These are phyloP conservation scores for Sporobolomyces phaffii DNA, from an alignment of 768 basidiomycete genomes.

Conservation along the genomic window DNA sequence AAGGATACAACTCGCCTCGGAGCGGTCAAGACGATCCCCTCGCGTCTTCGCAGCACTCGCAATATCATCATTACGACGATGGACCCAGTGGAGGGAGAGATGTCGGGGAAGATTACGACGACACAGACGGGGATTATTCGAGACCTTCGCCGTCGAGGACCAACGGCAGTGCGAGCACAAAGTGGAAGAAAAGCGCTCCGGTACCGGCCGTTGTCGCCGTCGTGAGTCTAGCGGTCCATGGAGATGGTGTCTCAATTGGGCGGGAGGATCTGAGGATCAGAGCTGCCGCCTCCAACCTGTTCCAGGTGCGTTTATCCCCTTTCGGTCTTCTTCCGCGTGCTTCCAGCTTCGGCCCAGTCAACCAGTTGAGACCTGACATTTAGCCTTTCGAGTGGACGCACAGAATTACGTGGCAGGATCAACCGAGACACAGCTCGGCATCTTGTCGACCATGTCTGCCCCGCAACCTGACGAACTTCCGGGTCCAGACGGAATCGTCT, in stretches of 20 bases:
- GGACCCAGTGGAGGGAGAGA: background rate
- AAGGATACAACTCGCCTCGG: background rate
- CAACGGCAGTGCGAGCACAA: background rate
- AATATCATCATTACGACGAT: background rate
- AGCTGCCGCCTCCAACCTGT: constrained; percentile 68
- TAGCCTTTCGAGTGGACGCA: too few relatives aligned
- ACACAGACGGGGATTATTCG: background rate
- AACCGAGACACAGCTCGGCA: constrained; percentile 47
- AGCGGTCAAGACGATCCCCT: background rate
- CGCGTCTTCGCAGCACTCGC: background rate
- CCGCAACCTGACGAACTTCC: constrained; percentile 24
- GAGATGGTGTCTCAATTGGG: constrained; percentile 70
- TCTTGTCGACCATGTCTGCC: constrained; percentile 46
- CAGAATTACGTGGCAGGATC: constrained; percentile 47
- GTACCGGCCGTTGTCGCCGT: constrained; percentile 68
- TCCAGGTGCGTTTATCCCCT: constrained; percentile 57
- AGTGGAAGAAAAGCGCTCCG: constrained; percentile 36
- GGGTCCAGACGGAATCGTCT: constrained; percentile 13
- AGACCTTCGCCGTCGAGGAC: background rate
- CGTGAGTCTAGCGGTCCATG: constrained; percentile 74
- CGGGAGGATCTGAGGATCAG: constrained; percentile 67
- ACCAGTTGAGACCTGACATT: too few relatives aligned
- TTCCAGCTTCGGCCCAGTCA: too few relatives aligned
- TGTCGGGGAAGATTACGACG: background rate
- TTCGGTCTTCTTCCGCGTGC: background rate